A percentile compares a stretch with the other conserved stretches of the same genome.
Conservation (phyloP, 1,284 basidiomycete genomes). For the Puccinia polysora region DNA sequence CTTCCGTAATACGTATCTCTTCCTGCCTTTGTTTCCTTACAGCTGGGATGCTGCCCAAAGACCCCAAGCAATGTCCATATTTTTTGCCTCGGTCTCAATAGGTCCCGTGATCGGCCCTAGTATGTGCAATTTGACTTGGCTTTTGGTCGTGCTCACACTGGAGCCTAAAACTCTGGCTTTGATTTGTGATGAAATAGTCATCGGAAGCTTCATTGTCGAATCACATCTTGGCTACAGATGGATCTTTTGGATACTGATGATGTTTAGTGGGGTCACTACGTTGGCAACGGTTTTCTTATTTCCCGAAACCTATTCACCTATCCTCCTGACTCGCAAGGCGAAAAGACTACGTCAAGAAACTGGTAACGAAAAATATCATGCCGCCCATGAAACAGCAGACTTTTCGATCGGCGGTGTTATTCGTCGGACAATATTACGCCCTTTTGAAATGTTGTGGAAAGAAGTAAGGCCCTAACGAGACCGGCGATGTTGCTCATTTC, state of each 20-base stretch:
- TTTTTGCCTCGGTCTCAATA: conserved; percentile 63
- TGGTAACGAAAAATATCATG: conserved; percentile 54
- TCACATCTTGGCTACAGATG: conserved; percentile 31
- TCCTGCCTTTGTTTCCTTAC: background rate
- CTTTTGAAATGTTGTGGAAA: conserved; percentile 63
- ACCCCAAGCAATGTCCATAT: conserved; percentile 62
- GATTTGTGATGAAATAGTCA: background rate
- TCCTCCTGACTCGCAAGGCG: conserved; percentile 47
- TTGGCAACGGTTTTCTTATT: background rate
- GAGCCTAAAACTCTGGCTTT: background rate
- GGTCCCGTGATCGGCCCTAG: conserved; percentile 58
- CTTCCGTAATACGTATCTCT: no score
- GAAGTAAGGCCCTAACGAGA: conserved; percentile 53
- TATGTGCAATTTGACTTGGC: no score
- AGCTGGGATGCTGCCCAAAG: conserved; percentile 58
- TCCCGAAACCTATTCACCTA: conserved; percentile 63
- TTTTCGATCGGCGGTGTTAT: conserved; percentile 60
- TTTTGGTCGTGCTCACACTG: background rate
- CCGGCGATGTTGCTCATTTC: background rate
- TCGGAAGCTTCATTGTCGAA: conserved; percentile 28
- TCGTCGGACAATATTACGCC: conserved; percentile 61
- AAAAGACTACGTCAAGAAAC: conserved; percentile 43
- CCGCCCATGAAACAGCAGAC: conserved; percentile 64
- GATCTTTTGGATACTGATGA: conserved; percentile 40
- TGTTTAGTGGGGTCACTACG: background rate